Evolutionary conservation across 352 stramenopile species (phyloP).

Genomic region (Phytophthora sojae): DNA sequence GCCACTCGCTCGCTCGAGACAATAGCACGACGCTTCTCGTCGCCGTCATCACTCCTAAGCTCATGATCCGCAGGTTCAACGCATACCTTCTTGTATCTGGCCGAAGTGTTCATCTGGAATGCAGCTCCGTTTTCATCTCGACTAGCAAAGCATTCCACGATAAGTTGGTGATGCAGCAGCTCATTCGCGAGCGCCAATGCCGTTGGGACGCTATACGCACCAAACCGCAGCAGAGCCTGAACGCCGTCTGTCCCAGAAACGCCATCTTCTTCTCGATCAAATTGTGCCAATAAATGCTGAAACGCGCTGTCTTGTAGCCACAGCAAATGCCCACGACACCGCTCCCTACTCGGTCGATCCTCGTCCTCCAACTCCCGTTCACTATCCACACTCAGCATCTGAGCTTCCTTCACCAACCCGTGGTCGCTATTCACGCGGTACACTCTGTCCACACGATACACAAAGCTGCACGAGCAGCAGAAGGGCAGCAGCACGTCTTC

Average conservation of each 20-base stretch:
- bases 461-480: slow-evolving; percentile 43
- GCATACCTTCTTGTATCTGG: slow-evolving; percentile 35
- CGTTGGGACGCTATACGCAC: slow-evolving; percentile 53
- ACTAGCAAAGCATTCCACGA: slow-evolving; percentile 29
- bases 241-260: slow-evolving; percentile 49
- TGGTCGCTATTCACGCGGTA: slow-evolving; percentile 42
- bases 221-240: slow-evolving; percentile 48
- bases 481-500: slow-evolving; percentile 40
- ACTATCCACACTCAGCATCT: slow-evolving; percentile 13
- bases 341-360: background rate
- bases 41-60: slow-evolving; percentile 1
- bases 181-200: slow-evolving; percentile 44
- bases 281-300: slow-evolving; percentile 18
- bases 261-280: slow-evolving; percentile 17
- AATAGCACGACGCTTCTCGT: slow-evolving; percentile 24
- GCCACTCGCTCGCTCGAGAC: slow-evolving; percentile 11
- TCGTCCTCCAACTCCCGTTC: background rate
- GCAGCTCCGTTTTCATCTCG: slow-evolving; percentile 2
- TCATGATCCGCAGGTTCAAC: slow-evolving; percentile 4
- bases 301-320: slow-evolving; percentile 30
- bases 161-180: slow-evolving; percentile 41
- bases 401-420: slow-evolving; percentile 28
- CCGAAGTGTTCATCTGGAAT: slow-evolving; percentile 35
- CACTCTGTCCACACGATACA: slow-evolving; percentile 38
- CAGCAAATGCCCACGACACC: slow-evolving; percentile 32